Evolutionary conservation across 2,329 filamentous ascomycete species (phyloP), one percentile per base, ranked within the genome.

Genomic region (Coniochaeta sp.): DNA sequence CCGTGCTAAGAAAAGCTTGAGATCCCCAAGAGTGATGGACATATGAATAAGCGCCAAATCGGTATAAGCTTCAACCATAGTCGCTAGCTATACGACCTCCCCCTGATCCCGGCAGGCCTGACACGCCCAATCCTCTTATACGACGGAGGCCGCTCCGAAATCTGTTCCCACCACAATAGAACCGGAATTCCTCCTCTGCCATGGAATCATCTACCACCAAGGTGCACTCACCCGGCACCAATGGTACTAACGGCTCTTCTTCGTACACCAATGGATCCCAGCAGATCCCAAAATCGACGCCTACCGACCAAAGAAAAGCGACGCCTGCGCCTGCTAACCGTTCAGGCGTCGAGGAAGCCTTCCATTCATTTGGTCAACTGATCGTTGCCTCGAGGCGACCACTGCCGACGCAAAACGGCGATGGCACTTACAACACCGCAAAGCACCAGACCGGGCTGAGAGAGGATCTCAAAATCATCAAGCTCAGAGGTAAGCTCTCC

Each of bases 331-430:
- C 61, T 48, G 58, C 66, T 10, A 61, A 66, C 48, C 62, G 63
- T 10, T 54, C 65, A 38, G 68, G 68, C 4, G 61, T 72, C 30
- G 58, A 58, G 3, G 58, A 63, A 12, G 63, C 67, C 3, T 67
- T 72, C 47, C 53, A 59, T 24, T 62, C 64, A 40, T 64, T 69
- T 51, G 61, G 58, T 3, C 67, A 71, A 42, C 53, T 71, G 16
- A 60, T 71, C 32, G 60, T 69, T 51, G 76, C 81, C 4, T 81
- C 82, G 1, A 73, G 73, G 53, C 71, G 80, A n/a, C 84, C 86
- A 9, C 67, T 86, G 28, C 84, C 86, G 0, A 81, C 72, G 1
- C 75, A 86, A 59, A 77, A 74, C 51, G 83, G 83, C 24, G 77
- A 85, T 61, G 83, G 83, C n/a, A 76, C 77, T 2, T 86, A 83